Conservation (phyloP, 257 asterid genomes). For the Coffea canephora region DNA sequence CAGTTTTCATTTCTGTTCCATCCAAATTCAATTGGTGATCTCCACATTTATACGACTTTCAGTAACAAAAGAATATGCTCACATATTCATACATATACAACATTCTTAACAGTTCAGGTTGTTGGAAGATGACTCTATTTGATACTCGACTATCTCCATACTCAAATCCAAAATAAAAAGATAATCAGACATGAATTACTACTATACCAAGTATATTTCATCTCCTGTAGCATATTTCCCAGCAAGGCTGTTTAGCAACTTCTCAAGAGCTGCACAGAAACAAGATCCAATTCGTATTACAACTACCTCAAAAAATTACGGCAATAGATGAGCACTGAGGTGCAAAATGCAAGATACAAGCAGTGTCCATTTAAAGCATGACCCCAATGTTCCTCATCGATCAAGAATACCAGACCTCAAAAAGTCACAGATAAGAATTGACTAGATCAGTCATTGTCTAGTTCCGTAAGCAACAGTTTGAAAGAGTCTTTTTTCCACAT, state of each 20-base stretch:
- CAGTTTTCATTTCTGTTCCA: neutral
- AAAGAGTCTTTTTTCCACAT: neutral
- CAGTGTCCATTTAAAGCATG: neutral
- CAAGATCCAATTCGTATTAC: slow-evolving; percentile 2
- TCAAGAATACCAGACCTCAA: neutral
- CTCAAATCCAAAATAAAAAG: too few species aligned
- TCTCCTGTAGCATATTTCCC: slow-evolving; percentile 59
- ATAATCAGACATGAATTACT: neutral
- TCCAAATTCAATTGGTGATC: neutral
- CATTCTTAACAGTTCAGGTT: neutral
- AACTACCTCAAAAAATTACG: neutral
- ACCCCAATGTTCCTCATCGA: neutral
- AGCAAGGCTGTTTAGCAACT: slow-evolving; percentile 44
- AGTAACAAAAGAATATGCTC: neutral
- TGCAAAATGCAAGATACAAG: neutral
- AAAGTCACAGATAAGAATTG: neutral
- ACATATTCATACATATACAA: neutral
- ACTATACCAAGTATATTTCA: slow-evolving; percentile 47
- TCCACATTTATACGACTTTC: neutral
- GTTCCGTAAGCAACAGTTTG: too few species aligned
- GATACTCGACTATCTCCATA: neutral
- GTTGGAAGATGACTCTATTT: neutral
- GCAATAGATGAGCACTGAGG: neutral
- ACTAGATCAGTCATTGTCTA: too few species aligned
- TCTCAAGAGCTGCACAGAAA: slow-evolving; percentile 60